A percentile compares a stretch with the other conserved stretches of the same genome.
Evolutionary conservation across 2,329 filamentous ascomycete genomes (phyloP).

Genomic region (Didymosphaeria variabile): DNA sequence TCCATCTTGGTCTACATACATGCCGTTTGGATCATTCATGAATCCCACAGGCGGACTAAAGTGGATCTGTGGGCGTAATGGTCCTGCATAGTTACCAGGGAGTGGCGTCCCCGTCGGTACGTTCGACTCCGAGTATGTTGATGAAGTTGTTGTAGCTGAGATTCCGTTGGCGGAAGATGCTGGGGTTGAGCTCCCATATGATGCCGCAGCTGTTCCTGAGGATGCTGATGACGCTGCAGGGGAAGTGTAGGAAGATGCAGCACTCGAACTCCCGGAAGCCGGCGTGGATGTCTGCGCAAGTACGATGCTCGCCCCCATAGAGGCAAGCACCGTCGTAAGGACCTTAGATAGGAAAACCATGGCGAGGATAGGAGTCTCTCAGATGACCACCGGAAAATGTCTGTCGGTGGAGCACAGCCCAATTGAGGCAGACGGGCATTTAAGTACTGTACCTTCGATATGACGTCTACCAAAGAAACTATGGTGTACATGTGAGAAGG

Average conservation of each 20-base stretch:
- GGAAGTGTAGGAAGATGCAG: neutral
- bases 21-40: constrained; percentile 72
- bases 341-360: neutral
- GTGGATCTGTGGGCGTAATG: constrained; percentile 63
- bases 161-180: too few relatives aligned
- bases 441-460: neutral
- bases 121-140: constrained; percentile 35
- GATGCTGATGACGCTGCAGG: neutral
- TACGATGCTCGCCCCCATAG: neutral
- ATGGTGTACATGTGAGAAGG: neutral
- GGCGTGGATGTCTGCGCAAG: neutral
- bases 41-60: constrained; percentile 61
- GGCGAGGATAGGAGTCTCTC: neutral
- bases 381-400: neutral
- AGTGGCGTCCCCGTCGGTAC: constrained; percentile 47
- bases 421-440: neutral
- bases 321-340: neutral
- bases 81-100: constrained; percentile 52
- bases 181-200: neutral
- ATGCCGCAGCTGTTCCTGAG: neutral
- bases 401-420: neutral
- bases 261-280: neutral
- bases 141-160: constrained; percentile 4
- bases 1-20: constrained; percentile 66
- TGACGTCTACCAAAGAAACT: neutral